Evolutionary conservation across 352 stramenopile genomes (phyloP), one percentile per base, ranked within the genome.

Genomic region (Poterioochromonas sp.): DNA sequence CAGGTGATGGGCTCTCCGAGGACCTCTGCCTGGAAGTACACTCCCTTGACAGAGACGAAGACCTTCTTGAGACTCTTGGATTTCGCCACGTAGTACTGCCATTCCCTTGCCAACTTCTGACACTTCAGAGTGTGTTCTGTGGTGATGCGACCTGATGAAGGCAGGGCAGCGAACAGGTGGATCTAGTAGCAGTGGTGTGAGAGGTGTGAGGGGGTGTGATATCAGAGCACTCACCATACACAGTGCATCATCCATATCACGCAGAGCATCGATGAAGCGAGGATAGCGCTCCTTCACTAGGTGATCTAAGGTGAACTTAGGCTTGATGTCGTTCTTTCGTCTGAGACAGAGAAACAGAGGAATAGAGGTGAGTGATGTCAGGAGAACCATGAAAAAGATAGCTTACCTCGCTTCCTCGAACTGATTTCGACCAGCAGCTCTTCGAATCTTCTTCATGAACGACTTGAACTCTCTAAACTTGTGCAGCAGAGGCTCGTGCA

Each of bases 1-100:
- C 96, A 99, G 77, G 95, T 97, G 69, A 99, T 89, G 20, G 88
- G 88, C 82, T 94, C 85, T n/a, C 92, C 91, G 76, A 95, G 82
- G 41, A 97, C 85, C 79, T 92, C 80, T 88, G 76, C 93, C 83
- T 99, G 94, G 85, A 98, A 97, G 86, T 99, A 99, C 63, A 99
- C 90, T 47, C 96, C 96, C 87, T 99, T 99, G 80, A 99, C 96
- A 74, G 89, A 97, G 80, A 99, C 94, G 85, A 99, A 99, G 11
- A 94, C 88, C 86, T 99, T 99, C 43, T 89, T 94, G 54, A 99
- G 89, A 60, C 87, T 87, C 37, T 88, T 86, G 0, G 92, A 90
- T 62, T 88, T 87, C 3, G 91, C 88, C 51, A 98, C 87, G 86
- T 96, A 98, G 73, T 96, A 96, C 51, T 90, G 83, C 96, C 96